Evolutionary conservation across 1,284 basidiomycete species (phyloP), one percentile per base, ranked within the genome.

Genomic region (Trichosporon faecale): DNA sequence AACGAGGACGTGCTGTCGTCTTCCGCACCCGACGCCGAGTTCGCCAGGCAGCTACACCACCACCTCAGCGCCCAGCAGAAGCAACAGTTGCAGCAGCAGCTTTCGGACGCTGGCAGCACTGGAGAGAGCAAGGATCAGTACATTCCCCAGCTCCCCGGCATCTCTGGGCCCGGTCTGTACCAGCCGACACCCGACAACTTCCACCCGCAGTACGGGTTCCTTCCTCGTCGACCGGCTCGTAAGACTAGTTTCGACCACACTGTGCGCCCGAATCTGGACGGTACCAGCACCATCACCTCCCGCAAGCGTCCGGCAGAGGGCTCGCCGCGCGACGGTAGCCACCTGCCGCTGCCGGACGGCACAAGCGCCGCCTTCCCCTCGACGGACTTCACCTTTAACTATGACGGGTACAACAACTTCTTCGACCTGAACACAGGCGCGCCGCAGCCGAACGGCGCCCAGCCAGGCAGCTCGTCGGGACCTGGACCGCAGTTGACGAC

Each of bases 241-340:
- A 94, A 95, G 86, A 93, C 93, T 60, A 93, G 91, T 82, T 95
- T 94, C 79, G 93, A 95, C 83, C 93, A 94, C 82, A 94, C 93
- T 0, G 89, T 94, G 33, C 86, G 74, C 18, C 66, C 70, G 0
- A 68, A 68, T 7, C 71, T 75, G n/a, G 73, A 73, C 7, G 69
- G 68, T 2, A 60, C 70, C 4, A 64, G 66, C 35, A 74, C 70
- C 67, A 31, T 70, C 70, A 64, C 33, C 69, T 52, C 63, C n/a
- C 73, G 79, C 27, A 83, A 83, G 71, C 76, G 82, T 5, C 79
- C 78, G 12, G 82, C 82, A 1, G 81, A 82, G 65, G 76, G 76
- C 9, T 83, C 82, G 3, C 82, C 82, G 18, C 65, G 66, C 55
- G 79, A 72, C 31, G 79, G 79, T 9, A 64, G 57, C 16, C 70